Base-by-base conservation (phyloP, 495 filamentous ascomycete genomes). In the Penicillium coffeae region DNA sequence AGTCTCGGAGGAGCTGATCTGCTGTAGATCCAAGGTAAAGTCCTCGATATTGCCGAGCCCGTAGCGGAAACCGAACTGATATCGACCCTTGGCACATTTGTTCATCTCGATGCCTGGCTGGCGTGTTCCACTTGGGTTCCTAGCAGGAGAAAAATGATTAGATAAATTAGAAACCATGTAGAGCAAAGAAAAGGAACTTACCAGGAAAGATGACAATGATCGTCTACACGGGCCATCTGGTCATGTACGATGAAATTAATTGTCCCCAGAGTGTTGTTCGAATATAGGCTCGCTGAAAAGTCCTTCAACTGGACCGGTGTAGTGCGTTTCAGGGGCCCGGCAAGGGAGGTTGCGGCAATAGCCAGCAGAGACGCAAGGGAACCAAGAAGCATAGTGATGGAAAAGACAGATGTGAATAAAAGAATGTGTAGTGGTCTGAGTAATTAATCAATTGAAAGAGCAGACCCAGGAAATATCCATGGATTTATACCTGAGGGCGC, bases 21-120 rank as follows among this genome's bases (percentile, higher is more conserved):
- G 42, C 13, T 51, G 32, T 22, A 56, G 18, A 33, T 44, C 44
- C 6, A 56, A 30, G 7, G 30, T 27, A 4, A 56, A 56, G 18
- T 44, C 37, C 39, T 56, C 48, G 12, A 56, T 51, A 38, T 51
- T 43, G 4, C 50, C 43, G 20, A 56, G 38, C 2, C 53, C 48
- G 20, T 56, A 56, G 15, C 53, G 53, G 36, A 56, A 48, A 12
- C 48, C 48, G 39, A 56, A 56, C 36, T 48, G 38, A n/a, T 39
- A 51, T 9, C 41, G 22, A 21, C 42, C 14, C 12, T 42, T 33
- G 8, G 21, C 38, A 22, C 53, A 56, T 21, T 30, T 47, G 30
- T 43, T 41, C 13, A 25, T 20, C n/a, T 45, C 47, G 8, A 55
- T 49, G 18, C 43, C 38, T 0, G 52, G 52, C 14, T 55, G 52